Percentiles rank a stretch among this genome's conserved stretches.
Conservation (phyloP, 208 protist species). For the Wallacemonas sp. region DNA sequence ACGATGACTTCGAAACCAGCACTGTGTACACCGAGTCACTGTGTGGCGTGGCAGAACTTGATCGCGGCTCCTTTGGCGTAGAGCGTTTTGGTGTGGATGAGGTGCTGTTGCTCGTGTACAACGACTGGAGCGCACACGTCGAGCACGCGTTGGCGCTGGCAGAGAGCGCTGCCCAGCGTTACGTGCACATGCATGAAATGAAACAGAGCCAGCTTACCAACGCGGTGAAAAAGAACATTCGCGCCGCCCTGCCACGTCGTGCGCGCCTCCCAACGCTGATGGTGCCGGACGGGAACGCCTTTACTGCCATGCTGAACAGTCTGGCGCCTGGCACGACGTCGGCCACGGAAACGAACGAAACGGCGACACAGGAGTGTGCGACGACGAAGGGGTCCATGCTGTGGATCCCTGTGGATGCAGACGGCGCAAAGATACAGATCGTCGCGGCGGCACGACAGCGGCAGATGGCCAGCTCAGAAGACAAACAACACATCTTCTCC, state of each 20-base stretch:
- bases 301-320: too few species aligned
- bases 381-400: too few species aligned
- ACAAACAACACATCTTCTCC: too few species aligned
- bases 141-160: conserved; percentile 28
- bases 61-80: conserved; percentile 15
- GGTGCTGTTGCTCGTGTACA: conserved; percentile 56
- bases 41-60: conserved; percentile 40
- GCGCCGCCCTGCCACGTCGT: too few species aligned
- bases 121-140: conserved; percentile 45
- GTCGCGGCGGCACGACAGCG: conserved; percentile 6
- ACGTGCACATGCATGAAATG: not conserved
- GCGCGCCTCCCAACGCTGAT: too few species aligned
- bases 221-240: too few species aligned
- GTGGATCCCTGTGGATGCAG: not conserved
- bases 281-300: too few species aligned
- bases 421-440: not conserved
- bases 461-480: too few species aligned
- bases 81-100: conserved; percentile 23
- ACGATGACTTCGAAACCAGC: conserved; percentile 8
- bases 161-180: conserved; percentile 13
- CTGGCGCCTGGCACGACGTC: too few species aligned
- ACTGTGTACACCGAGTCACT: conserved; percentile 2
- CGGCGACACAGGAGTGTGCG: too few species aligned
- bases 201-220: too few species aligned
- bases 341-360: too few species aligned